Conservation (phyloP, 371 early-diverging fungal species). For the Capniomyces stellatus region DNA sequence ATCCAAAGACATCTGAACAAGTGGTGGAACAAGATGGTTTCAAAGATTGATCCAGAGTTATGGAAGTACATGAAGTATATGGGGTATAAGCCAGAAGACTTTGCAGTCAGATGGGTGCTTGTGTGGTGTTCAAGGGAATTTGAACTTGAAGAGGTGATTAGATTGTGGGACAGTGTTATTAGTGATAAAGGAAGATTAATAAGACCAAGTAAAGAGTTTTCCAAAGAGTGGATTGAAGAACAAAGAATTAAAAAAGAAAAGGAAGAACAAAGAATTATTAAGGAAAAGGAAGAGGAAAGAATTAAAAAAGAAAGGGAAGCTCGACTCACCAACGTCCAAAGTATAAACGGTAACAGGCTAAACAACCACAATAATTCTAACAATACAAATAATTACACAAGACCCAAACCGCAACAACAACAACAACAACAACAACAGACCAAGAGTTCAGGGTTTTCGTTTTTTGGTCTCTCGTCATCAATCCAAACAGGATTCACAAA, state of each 20-base stretch:
- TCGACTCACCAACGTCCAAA: too few relatives aligned
- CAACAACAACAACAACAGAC: background rate
- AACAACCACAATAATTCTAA: background rate
- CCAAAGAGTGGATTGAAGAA: background rate
- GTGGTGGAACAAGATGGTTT: conserved; percentile 10
- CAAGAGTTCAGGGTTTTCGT: background rate
- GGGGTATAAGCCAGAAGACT: conserved; percentile 56
- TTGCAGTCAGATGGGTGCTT: conserved; percentile 71
- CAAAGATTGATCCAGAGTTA: conserved; percentile 15
- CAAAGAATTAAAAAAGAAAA: background rate
- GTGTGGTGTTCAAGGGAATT: conserved; percentile 70
- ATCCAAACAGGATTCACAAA: too few relatives aligned
- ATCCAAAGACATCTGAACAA: conserved; percentile 3
- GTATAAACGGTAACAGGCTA: background rate
- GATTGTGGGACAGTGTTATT: conserved; percentile 69
- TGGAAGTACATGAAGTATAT: conserved; percentile 25
- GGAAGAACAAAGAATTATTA: background rate
- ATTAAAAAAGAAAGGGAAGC: too few relatives aligned
- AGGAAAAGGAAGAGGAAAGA: background rate
- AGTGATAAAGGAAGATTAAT: background rate
- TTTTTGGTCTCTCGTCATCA: background rate
- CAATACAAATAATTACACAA: background rate
- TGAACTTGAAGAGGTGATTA: conserved; percentile 57
- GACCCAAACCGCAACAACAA: too few relatives aligned
- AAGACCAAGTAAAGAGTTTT: background rate